Evolutionary conservation across 371 early-diverging fungal genomes (phyloP).

Genomic region (Encephalitozoon romaleae): DNA sequence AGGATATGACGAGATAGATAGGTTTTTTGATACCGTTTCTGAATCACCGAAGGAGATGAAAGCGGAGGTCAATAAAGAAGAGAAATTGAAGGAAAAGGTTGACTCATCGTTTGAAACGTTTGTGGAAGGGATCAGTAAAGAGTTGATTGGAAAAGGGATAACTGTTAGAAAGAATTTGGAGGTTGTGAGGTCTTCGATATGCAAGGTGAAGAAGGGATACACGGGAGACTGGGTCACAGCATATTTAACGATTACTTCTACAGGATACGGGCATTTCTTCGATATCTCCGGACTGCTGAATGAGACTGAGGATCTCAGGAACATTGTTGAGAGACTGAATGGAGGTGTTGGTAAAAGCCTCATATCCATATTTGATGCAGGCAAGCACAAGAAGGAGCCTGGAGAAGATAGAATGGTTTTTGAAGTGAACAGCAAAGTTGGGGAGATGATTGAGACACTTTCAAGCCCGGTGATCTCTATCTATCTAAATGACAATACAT

Average conservation of each 20-base stretch:
- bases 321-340: background rate
- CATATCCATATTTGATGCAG: conserved; percentile 20
- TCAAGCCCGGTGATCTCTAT: background rate
- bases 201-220: conserved; percentile 14
- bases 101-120: conserved; percentile 21
- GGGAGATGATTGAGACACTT: background rate
- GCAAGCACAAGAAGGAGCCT: background rate
- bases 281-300: background rate
- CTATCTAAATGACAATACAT: conserved; percentile 2
- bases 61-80: background rate
- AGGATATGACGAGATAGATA: conserved; percentile 7
- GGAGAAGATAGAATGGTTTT: conserved; percentile 7
- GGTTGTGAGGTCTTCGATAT: conserved; percentile 22
- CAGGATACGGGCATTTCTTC: conserved; percentile 24
- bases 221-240: conserved; percentile 12
- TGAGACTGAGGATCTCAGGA: background rate
- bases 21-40: conserved; percentile 20
- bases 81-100: conserved; percentile 20
- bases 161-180: conserved; percentile 31
- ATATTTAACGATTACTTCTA: conserved; percentile 27
- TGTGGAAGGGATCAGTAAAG: conserved; percentile 24
- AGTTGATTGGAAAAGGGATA: conserved; percentile 14
- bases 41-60: background rate
- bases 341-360: background rate
- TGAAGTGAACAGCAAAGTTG: background rate